Conservation (phyloP, 169 alveolate species). For the Neospora caninum region DNA sequence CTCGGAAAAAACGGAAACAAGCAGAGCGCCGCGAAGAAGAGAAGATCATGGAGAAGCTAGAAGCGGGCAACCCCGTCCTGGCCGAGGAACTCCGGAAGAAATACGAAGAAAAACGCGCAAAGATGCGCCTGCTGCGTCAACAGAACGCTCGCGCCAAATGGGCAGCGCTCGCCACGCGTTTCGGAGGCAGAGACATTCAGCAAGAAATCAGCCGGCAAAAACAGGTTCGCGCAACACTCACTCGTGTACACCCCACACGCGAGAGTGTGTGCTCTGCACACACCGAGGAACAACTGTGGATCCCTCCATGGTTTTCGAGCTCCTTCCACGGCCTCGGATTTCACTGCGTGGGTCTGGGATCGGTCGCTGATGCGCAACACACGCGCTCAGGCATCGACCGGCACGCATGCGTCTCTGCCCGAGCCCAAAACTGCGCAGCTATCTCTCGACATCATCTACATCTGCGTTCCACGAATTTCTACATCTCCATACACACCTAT, state of each 20-base stretch:
- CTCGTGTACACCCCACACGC: no score
- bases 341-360: no score
- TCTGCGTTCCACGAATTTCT: background rate
- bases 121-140: constrained; percentile 52
- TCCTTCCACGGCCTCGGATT: no score
- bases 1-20: constrained; percentile 57
- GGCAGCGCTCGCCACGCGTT: constrained; percentile 64
- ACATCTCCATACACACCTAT: background rate
- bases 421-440: no score
- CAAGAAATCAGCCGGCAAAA: constrained; percentile 15
- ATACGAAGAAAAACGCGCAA: constrained; percentile 68
- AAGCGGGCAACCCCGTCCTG: constrained; percentile 65
- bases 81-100: constrained; percentile 66
- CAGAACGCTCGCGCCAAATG: constrained; percentile 67
- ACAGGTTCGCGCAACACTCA: constrained; percentile 58
- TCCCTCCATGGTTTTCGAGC: no score
- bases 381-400: no score
- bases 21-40: constrained; percentile 60
- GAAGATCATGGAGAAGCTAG: constrained; percentile 68
- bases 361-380: no score
- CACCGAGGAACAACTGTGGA: no score
- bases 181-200: constrained; percentile 68
- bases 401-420: no score
- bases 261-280: no score
- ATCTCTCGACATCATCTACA: no score